Percentiles rank a stretch among this genome's conserved stretches.
Evolutionary conservation across 2,329 filamentous ascomycete genomes (phyloP).

Genomic region (Alternaria dauci): DNA sequence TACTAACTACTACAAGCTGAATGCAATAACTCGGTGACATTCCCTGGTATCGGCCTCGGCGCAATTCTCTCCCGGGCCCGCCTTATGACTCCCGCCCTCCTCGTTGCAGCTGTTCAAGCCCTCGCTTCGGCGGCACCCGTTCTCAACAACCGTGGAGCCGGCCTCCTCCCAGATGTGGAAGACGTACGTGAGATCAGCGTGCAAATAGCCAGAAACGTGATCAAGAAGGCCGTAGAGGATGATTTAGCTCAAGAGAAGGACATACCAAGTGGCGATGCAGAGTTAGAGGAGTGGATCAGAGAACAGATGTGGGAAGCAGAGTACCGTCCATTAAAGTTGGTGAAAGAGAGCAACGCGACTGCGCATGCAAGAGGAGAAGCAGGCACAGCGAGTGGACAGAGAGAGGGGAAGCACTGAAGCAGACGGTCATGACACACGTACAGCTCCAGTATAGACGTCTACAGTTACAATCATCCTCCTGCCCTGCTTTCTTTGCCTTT

Average conservation of each 20-base stretch:
- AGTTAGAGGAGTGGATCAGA: slow-evolving; percentile 74
- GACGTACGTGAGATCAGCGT: slow-evolving; percentile 79
- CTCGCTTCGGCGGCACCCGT: slow-evolving; percentile 77
- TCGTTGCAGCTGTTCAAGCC: slow-evolving; percentile 79
- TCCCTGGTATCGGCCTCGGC: slow-evolving; percentile 86
- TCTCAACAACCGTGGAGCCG: slow-evolving; percentile 66
- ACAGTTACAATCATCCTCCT: not conserved
- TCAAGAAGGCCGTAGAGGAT: slow-evolving; percentile 74
- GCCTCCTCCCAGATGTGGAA: slow-evolving; percentile 78
- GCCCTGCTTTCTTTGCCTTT: not conserved
- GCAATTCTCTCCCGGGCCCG: slow-evolving; percentile 73
- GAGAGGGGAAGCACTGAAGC: slow-evolving; percentile 26
- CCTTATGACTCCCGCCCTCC: slow-evolving; percentile 77
- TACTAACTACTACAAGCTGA: slow-evolving; percentile 65
- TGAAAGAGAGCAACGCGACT: slow-evolving; percentile 61
- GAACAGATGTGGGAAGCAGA: slow-evolving; percentile 82
- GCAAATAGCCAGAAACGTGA: slow-evolving; percentile 77
- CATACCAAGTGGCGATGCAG: slow-evolving; percentile 67
- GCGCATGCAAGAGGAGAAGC: slow-evolving; percentile 68
- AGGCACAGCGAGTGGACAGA: slow-evolving; percentile 49
- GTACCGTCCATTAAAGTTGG: slow-evolving; percentile 70
- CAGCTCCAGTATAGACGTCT: not conserved
- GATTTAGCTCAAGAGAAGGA: slow-evolving; percentile 69
- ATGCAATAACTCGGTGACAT: slow-evolving; percentile 88
- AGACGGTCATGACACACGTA: not conserved